Evolutionary conservation across 208 protist species (phyloP).

Genomic region (Kentomonas sorsogonicus): DNA sequence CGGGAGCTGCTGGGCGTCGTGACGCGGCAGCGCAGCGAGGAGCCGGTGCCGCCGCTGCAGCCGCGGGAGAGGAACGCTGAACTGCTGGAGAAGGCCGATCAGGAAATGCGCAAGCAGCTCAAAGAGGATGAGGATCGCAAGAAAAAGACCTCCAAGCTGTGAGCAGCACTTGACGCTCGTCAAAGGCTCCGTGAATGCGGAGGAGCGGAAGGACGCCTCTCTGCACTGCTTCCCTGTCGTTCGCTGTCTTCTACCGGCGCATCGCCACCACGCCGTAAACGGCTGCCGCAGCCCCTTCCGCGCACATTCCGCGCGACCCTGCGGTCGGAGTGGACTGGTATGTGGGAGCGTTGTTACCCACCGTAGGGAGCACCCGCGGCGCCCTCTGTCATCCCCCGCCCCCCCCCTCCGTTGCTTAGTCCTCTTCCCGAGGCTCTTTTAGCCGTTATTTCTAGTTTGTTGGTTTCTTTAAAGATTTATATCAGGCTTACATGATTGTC

Average conservation of each 20-base stretch:
- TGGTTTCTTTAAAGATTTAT: not conserved
- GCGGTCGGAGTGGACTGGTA: too few relatives aligned
- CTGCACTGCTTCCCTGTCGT: too few relatives aligned
- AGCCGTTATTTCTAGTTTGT: not conserved
- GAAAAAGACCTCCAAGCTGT: not conserved
- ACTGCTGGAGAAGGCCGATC: not conserved
- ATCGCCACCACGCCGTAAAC: too few relatives aligned
- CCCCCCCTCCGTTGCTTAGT: not conserved
- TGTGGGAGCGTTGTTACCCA: too few relatives aligned
- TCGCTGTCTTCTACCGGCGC: too few relatives aligned
- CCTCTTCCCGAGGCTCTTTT: not conserved
- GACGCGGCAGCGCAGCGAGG: not conserved
- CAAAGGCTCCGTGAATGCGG: not conserved
- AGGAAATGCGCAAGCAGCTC: not conserved
- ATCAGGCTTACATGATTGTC: not conserved
- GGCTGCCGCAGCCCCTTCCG: too few relatives aligned
- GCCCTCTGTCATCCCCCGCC: not conserved
- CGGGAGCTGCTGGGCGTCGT: not conserved
- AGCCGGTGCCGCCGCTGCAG: not conserved
- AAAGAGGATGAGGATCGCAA: too few relatives aligned
- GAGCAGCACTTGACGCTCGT: not conserved
- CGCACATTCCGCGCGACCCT: too few relatives aligned
- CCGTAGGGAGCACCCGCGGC: too few relatives aligned
- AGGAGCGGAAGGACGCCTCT: too few relatives aligned
- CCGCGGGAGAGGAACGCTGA: not conserved